phyloP scores from a whole-genome alignment of 2,329 filamentous ascomycete species.

The Capronia americana region DNA sequence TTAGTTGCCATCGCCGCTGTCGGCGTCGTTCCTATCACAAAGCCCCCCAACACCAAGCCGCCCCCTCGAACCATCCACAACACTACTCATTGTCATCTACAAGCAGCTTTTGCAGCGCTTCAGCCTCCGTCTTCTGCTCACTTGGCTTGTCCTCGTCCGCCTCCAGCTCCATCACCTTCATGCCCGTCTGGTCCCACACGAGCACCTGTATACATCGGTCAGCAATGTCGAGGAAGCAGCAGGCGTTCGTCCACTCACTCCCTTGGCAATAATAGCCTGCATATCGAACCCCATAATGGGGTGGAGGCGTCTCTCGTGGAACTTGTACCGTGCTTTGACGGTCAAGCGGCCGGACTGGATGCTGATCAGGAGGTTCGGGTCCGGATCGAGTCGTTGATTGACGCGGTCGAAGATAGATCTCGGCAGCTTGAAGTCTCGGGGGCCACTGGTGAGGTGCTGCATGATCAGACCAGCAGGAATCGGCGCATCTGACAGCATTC shows the following conservation, averaged over 20 bases:
- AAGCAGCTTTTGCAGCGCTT: neutral
- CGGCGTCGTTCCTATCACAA: too few relatives aligned
- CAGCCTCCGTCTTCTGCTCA: neutral
- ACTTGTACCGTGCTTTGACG: neutral
- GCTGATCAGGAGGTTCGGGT: neutral
- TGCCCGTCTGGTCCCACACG: neutral
- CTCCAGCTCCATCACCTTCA: neutral
- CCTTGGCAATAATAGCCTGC: neutral
- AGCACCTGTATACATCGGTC: neutral
- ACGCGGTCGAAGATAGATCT: neutral
- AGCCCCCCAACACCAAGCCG: neutral
- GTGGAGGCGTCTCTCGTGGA: neutral
- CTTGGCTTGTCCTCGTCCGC: constrained; percentile 1
- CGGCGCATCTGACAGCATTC: neutral
- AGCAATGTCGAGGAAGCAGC: neutral
- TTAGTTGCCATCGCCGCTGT: neutral
- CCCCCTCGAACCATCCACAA: neutral
- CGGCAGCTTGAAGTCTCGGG: neutral
- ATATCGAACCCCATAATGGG: neutral
- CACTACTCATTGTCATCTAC: neutral
- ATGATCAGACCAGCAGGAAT: neutral
- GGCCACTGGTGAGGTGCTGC: neutral
- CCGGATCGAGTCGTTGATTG: neutral
- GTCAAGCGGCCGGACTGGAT: neutral
- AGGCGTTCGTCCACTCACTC: neutral